Conservation (phyloP, 306 rosid genomes). For the Dryas alaskensis region DNA sequence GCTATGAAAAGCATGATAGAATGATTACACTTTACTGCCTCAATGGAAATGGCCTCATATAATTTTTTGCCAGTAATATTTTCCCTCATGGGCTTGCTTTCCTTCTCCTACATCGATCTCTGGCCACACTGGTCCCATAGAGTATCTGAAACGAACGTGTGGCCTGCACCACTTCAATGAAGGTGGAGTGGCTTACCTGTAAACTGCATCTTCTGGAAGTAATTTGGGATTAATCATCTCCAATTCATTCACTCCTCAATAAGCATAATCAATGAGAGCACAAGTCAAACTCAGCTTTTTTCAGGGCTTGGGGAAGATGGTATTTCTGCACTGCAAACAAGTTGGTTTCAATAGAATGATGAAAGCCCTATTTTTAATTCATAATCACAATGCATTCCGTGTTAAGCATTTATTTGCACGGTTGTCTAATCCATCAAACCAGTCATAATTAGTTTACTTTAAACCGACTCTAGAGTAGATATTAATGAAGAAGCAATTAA, state of each 20-base stretch:
- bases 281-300: background rate
- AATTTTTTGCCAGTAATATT: constrained; percentile 15
- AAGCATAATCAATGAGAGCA: constrained; percentile 2
- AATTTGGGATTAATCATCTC: constrained; percentile 23
- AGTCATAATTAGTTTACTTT: constrained; percentile 31
- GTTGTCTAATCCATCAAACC: constrained; percentile 21
- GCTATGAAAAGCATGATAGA: constrained; percentile 15
- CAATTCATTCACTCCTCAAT: constrained; percentile 16
- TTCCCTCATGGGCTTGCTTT: constrained; percentile 32
- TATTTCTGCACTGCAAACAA: background rate
- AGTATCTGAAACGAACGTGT: constrained; percentile 47
- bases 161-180: constrained; percentile 29
- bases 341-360: constrained; percentile 27
- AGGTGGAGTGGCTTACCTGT: constrained; percentile 20
- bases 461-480: constrained; percentile 13
- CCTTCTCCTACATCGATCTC: constrained; percentile 21
- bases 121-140: constrained; percentile 26
- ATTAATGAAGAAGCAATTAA: constrained; percentile 7
- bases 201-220: constrained; percentile 6
- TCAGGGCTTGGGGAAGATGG: background rate
- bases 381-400: constrained; percentile 29
- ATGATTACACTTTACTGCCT: constrained; percentile 6
- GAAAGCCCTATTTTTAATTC: background rate
- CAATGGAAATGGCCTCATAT: constrained; percentile 2
- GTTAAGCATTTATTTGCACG: constrained; percentile 37